These are phyloP conservation scores for Trametes versicolor DNA, from an alignment of 1,284 basidiomycete species.

Conservation along the genomic window DNA sequence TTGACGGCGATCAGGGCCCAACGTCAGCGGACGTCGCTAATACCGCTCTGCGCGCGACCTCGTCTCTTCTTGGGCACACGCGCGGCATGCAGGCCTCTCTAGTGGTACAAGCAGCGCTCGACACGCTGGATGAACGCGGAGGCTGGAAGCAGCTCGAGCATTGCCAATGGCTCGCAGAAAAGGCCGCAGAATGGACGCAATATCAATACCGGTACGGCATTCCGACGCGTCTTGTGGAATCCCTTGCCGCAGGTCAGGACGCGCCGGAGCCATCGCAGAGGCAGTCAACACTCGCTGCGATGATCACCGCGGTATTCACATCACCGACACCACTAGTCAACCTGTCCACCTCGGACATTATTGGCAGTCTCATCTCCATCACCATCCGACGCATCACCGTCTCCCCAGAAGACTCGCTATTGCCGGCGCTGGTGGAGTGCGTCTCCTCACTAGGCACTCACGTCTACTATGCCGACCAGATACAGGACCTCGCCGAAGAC, in stretches of 20 bases:
- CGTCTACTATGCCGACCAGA: slow-evolving; percentile 96
- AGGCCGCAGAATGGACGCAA: slow-evolving; percentile 84
- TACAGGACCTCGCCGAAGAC: slow-evolving; percentile 92
- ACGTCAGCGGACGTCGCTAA: slow-evolving; percentile 78
- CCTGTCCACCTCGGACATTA: slow-evolving; percentile 90
- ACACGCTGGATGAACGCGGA: slow-evolving; percentile 67
- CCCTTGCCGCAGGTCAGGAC: slow-evolving; percentile 78
- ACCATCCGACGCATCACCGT: slow-evolving; percentile 77
- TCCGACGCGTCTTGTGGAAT: slow-evolving; percentile 87
- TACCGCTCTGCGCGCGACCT: slow-evolving; percentile 78
- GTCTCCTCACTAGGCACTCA: slow-evolving; percentile 89
- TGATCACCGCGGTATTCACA: slow-evolving; percentile 88
- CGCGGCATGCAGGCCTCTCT: slow-evolving; percentile 81
- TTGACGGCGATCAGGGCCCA: slow-evolving; percentile 90
- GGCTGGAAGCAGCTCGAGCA: slow-evolving; percentile 82
- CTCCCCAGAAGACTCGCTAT: slow-evolving; percentile 71
- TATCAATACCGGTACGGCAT: slow-evolving; percentile 94
- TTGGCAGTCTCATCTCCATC: slow-evolving; percentile 80
- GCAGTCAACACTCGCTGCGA: slow-evolving; percentile 78
- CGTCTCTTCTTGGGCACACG: slow-evolving; percentile 80
- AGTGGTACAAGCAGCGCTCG: slow-evolving; percentile 77
- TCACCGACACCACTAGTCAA: slow-evolving; percentile 89
- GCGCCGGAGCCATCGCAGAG: slow-evolving; percentile 58
- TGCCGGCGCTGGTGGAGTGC: slow-evolving; percentile 80
- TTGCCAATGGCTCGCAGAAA: slow-evolving; percentile 86